Evolutionary conservation across 257 asterid species (phyloP).

Genomic region (Solanum acaule): DNA sequence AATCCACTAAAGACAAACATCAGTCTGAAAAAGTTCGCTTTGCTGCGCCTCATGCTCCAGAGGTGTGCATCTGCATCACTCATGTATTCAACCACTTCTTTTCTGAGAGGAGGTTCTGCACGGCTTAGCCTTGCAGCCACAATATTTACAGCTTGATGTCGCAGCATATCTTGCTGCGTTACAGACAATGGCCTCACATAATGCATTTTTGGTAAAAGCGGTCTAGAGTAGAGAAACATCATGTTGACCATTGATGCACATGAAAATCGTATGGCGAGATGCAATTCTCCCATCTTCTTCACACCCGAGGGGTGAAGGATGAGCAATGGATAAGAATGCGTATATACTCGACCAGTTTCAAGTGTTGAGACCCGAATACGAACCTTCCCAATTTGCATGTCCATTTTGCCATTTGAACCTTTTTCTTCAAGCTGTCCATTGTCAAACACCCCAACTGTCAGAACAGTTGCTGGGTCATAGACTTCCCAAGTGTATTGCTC

Average conservation of each 20-base stretch:
- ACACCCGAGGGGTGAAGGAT: conserved; percentile 81
- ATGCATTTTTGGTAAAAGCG: conserved; percentile 88
- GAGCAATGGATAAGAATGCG: conserved; percentile 74
- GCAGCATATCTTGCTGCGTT: conserved; percentile 59
- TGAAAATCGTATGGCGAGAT: conserved; percentile 77
- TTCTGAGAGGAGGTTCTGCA: conserved; percentile 80
- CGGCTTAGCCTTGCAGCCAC: conserved; percentile 74
- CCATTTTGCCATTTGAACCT: conserved; percentile 37
- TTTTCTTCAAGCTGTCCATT: conserved; percentile 40
- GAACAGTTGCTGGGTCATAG: conserved; percentile 85
- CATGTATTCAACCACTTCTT: conserved; percentile 81
- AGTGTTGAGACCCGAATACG: conserved; percentile 81
- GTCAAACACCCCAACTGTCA: conserved; percentile 81
- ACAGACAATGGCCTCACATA: conserved; percentile 54
- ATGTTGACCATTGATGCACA: conserved; percentile 57
- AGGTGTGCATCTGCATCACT: conserved; percentile 71
- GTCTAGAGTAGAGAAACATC: conserved; percentile 61
- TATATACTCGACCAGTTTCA: conserved; percentile 69
- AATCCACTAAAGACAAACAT: conserved; percentile 51
- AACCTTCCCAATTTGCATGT: conserved; percentile 68
- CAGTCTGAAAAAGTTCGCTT: conserved; percentile 72
- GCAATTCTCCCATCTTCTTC: conserved; percentile 93
- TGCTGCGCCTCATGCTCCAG: conserved; percentile 98
- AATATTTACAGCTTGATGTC: conserved; percentile 67
- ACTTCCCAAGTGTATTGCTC: conserved; percentile 98